Evolutionary conservation across 2,329 filamentous ascomycete species (phyloP), one percentile per base, ranked within the genome.

Genomic region (Fusarium siculi): DNA sequence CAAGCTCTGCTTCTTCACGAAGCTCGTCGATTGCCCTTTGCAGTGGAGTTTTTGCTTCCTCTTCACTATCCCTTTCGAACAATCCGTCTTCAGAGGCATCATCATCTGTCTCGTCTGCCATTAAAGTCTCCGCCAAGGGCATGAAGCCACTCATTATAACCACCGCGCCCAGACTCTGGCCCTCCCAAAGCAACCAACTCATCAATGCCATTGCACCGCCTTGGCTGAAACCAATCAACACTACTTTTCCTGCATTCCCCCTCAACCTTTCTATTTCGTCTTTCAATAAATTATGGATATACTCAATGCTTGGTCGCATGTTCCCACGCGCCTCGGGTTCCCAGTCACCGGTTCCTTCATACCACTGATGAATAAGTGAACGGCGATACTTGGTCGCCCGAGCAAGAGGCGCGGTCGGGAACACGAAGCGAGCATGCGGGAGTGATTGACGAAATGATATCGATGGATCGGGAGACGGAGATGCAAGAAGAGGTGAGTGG

Each of bases 221-320:
- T 70, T 89, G 87, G 54, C 88, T 89, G 23, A 89, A 76, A 0
- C 87, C 87, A 43, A 85, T 84, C 0, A 90, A 68, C 3, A 87
- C 76, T 1, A 89, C 77, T 46, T 82, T 84, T 18, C 71, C 57
- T 1, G 80, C 70, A 7, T 85, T 83, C 0, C 79, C 80, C 0
- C 53, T 54, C 0, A 88, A 63, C 0, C 75, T n/a, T 2, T 57
- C 73, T 2, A 82, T 79, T 66, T 87, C 86, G 0, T 65, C 46
- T 7, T 63, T 57, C 2, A 88, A 15, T 2, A 87, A 66, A 0
- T 37, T 69, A 43, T 85, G 83, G 0, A 88, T 54, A 61, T 82
- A 83, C 14, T 70, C 70, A 6, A 80, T 78, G 6, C 84, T 86
- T n/a, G 85, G 82, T 1, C 80, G 76, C 53, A 89, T 80, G 16